Evolutionary conservation across 2,329 filamentous ascomycete species (phyloP).

Genomic region (Thielaviopsis ethacetica): DNA sequence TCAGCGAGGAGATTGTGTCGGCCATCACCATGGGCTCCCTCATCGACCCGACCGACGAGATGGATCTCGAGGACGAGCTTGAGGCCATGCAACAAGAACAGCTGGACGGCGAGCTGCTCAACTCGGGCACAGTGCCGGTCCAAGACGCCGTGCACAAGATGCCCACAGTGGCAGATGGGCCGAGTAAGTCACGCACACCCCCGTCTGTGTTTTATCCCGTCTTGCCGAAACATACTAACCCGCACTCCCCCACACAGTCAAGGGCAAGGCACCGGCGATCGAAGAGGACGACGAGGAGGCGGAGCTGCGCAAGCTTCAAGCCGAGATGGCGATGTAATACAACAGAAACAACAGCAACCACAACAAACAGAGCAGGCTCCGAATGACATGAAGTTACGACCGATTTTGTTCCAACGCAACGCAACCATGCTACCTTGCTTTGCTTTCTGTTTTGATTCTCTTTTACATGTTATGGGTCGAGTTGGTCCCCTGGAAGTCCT

Average conservation of each 20-base stretch:
- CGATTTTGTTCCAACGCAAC: background rate
- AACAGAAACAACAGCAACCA: background rate
- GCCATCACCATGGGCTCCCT: conserved; percentile 61
- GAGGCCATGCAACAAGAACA: conserved; percentile 79
- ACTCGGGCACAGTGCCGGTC: conserved; percentile 71
- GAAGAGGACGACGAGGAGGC: conserved; percentile 93
- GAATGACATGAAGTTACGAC: background rate
- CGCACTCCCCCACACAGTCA: conserved; percentile 21
- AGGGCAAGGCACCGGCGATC: conserved; percentile 29
- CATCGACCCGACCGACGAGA: conserved; percentile 62
- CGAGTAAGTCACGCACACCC: conserved; percentile 47
- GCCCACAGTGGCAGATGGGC: conserved; percentile 57
- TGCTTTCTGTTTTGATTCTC: background rate
- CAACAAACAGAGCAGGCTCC: background rate
- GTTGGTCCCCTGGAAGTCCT: background rate
- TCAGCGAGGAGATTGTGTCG: conserved; percentile 82
- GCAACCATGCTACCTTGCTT: background rate
- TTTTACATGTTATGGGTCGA: background rate
- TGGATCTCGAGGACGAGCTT: conserved; percentile 71
- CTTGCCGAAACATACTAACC: background rate
- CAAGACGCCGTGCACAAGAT: conserved; percentile 60
- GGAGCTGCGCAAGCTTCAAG: conserved; percentile 81
- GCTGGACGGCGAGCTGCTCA: conserved; percentile 85
- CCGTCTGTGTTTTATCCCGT: background rate
- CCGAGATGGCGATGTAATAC: conserved; percentile 88